phyloP scores from a whole-genome alignment of 2,329 filamentous ascomycete genomes.

The Aspergillus nomiae region DNA sequence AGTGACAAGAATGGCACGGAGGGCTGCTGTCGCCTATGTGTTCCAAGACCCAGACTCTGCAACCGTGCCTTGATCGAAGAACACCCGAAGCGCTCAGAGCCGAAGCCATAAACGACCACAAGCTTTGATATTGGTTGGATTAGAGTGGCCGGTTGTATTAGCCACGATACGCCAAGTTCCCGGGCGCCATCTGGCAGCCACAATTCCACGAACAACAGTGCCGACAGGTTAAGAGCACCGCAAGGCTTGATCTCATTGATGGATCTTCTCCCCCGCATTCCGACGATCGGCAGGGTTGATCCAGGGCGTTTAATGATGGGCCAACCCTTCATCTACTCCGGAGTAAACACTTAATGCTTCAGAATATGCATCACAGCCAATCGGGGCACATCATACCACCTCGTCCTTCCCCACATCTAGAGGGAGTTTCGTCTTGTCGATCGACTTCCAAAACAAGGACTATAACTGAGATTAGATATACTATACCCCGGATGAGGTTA shows the following conservation, averaged over 20 bases:
- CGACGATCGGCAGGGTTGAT: conserved; percentile 22
- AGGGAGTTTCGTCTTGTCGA: neutral
- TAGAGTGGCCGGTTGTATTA: neutral
- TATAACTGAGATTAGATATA: neutral
- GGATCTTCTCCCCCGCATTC: conserved; percentile 20
- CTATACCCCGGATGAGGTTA: neutral
- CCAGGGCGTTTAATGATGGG: conserved; percentile 12
- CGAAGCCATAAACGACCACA: neutral
- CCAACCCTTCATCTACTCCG: conserved; percentile 16
- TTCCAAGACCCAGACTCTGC: neutral
- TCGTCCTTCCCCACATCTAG: conserved; percentile 8
- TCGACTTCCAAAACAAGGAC: neutral
- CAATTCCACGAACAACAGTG: conserved; percentile 2
- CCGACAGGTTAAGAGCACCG: neutral
- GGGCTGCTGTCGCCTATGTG: neutral
- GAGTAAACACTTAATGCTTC: conserved; percentile 8
- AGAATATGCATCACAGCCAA: conserved; percentile 15
- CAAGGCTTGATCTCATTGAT: conserved; percentile 20
- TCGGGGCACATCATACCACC: conserved; percentile 18
- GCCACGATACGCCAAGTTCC: conserved; percentile 1
- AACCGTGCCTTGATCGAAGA: neutral
- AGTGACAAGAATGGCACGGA: neutral
- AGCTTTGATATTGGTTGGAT: neutral
- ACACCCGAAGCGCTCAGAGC: neutral
- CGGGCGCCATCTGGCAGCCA: neutral